Evolutionary conservation across 345 rosid species (phyloP).

Genomic region (Eucalyptus erythrocorys): DNA sequence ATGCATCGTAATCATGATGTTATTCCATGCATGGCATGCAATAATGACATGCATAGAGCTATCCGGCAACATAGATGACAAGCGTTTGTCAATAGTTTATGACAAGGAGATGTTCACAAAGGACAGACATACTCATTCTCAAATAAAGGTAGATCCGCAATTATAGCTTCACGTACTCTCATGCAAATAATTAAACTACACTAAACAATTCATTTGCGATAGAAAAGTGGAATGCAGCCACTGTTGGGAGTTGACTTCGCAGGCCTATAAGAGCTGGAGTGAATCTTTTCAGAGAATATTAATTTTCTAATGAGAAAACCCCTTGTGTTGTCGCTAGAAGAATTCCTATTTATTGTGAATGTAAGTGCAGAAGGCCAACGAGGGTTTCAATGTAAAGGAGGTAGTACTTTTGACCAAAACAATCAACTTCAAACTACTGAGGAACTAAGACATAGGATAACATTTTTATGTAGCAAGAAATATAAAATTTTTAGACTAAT

Average conservation of each 20-base stretch:
- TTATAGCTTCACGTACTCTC: slow-evolving; percentile 28
- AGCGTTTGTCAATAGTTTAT: neutral
- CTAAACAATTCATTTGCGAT: neutral
- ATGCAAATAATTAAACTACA: slow-evolving; percentile 10
- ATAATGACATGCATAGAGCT: neutral
- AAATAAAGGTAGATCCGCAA: slow-evolving; percentile 21
- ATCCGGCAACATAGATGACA: neutral
- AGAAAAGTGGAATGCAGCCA: neutral
- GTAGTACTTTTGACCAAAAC: neutral
- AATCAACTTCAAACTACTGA: neutral
- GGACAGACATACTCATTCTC: slow-evolving; percentile 54
- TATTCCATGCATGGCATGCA: neutral
- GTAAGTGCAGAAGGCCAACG: neutral
- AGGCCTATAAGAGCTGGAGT: slow-evolving; percentile 3
- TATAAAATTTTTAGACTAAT: neutral
- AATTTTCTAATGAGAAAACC: neutral
- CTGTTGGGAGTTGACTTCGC: slow-evolving; percentile 25
- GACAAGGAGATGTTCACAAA: neutral
- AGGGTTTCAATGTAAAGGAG: neutral
- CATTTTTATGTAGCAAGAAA: neutral
- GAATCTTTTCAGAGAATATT: slow-evolving; percentile 4
- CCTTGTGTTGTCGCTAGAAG: neutral
- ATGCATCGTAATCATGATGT: neutral
- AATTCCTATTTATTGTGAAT: neutral
- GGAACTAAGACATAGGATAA: neutral